Conservation (phyloP, 257 asterid genomes). For the Gardenia jasminoides region DNA sequence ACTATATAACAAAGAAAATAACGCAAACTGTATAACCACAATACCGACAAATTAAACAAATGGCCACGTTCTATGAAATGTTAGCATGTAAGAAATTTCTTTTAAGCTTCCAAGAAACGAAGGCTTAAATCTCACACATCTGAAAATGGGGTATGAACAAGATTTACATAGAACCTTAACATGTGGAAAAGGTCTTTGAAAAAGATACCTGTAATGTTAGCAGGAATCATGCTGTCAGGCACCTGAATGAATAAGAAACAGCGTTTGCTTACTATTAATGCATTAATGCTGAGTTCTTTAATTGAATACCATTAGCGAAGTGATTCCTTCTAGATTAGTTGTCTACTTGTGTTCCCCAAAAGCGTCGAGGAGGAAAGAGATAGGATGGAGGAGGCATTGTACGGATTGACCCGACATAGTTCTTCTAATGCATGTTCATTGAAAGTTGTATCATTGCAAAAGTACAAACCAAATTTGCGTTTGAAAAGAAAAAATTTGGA, state of each 20-base stretch:
- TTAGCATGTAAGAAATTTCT: conserved; percentile 5
- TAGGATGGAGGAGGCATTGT: conserved; percentile 28
- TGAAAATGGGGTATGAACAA: background rate
- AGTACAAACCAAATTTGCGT: background rate
- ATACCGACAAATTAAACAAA: background rate
- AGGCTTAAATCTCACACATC: background rate
- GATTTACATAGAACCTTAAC: background rate
- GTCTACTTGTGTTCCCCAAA: conserved; percentile 13
- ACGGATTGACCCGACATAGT: conserved; percentile 40
- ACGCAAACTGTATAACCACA: background rate
- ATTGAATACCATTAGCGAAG: background rate
- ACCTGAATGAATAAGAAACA: conserved; percentile 11
- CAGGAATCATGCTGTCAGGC: conserved; percentile 20
- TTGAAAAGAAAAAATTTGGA: background rate
- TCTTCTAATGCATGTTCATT: conserved; percentile 22
- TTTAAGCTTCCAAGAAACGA: conserved; percentile 10
- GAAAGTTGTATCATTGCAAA: background rate
- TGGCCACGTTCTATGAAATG: background rate
- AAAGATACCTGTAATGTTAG: background rate
- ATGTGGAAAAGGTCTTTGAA: conserved; percentile 10
- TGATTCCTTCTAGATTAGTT: conserved; percentile 14
- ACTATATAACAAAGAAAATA: too few relatives aligned
- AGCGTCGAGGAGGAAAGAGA: conserved; percentile 19
- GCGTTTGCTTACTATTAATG: background rate
- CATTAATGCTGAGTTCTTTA: background rate